Evolutionary conservation across 768 basidiomycete genomes (phyloP).

Genomic region (Phlegmacium glaucopus): DNA sequence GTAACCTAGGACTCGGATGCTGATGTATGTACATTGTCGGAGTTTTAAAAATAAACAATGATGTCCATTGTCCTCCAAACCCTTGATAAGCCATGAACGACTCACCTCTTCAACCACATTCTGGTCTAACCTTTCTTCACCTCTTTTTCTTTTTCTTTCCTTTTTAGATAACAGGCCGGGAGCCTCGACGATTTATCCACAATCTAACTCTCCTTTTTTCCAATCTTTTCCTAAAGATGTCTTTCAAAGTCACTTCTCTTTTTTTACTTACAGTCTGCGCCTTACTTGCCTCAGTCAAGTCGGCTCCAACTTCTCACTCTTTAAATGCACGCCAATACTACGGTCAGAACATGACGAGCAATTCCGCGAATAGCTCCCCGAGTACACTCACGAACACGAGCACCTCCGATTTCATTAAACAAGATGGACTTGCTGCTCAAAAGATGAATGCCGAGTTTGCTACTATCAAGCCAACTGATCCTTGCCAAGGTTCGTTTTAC

Average conservation of each 20-base stretch:
- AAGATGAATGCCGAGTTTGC: conserved; percentile 47
- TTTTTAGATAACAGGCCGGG: conserved; percentile 20
- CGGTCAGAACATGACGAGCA: conserved; percentile 15
- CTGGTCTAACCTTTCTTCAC: background rate
- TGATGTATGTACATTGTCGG: background rate
- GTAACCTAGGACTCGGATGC: too few relatives aligned
- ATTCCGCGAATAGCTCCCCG: too few relatives aligned
- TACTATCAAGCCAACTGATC: conserved; percentile 35
- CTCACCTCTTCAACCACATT: conserved; percentile 4
- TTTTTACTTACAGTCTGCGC: conserved; percentile 16
- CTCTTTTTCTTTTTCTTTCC: conserved; percentile 9
- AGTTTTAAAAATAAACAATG: conserved; percentile 3
- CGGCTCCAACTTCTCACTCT: conserved; percentile 30
- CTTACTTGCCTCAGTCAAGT: conserved; percentile 28
- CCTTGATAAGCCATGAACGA: background rate
- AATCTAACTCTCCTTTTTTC: conserved; percentile 5
- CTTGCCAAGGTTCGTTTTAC: conserved; percentile 42
- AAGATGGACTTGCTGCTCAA: conserved; percentile 50
- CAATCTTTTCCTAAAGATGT: conserved; percentile 11
- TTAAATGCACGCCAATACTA: conserved; percentile 21
- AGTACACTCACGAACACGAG: conserved; percentile 4
- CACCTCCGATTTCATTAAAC: conserved; percentile 22
- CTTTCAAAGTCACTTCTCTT: conserved; percentile 8
- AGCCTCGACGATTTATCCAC: conserved; percentile 18
- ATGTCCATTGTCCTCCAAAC: conserved; percentile 6